Conservation (phyloP, 805 yeast genomes). For the Candida caryicola region DNA sequence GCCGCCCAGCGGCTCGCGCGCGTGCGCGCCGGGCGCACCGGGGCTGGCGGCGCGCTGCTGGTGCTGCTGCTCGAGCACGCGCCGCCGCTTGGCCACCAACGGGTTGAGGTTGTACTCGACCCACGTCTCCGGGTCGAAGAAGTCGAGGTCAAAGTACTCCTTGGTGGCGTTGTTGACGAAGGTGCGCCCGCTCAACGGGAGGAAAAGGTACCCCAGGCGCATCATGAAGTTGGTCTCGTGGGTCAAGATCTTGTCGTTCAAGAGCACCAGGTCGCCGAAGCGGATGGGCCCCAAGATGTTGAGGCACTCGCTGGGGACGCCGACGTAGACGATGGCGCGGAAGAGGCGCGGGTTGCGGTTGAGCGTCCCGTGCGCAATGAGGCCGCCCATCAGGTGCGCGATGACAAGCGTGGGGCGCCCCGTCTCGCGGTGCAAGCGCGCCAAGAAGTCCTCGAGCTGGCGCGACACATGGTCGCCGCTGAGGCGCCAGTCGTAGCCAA, state of each 20-base stretch:
- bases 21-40: background rate
- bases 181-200: slow-evolving; percentile 73
- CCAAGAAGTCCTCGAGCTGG: slow-evolving; percentile 50
- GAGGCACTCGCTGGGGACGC: slow-evolving; percentile 80
- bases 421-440: slow-evolving; percentile 42
- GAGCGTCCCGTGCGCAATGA: slow-evolving; percentile 77
- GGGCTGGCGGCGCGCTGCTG: background rate
- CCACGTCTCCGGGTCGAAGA: slow-evolving; percentile 81
- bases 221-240: slow-evolving; percentile 83
- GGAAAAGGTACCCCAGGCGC: slow-evolving; percentile 77
- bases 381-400: slow-evolving; percentile 95
- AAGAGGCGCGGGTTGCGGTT: slow-evolving; percentile 64
- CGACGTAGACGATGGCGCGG: slow-evolving; percentile 76
- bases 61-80: slow-evolving; percentile 19
- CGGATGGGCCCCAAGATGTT: slow-evolving; percentile 84
- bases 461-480: slow-evolving; percentile 55
- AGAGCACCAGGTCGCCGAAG: slow-evolving; percentile 74
- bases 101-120: slow-evolving; percentile 73
- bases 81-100: slow-evolving; percentile 49
- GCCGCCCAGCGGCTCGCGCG: slow-evolving; percentile 1
- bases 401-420: slow-evolving; percentile 66
- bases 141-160: slow-evolving; percentile 64
- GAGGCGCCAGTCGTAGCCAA: slow-evolving; percentile 94
- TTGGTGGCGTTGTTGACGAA: slow-evolving; percentile 63
- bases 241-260: slow-evolving; percentile 71